Evolutionary conservation across 75 land plant species (phyloP).

Genomic region (Pinus tabuliformis): DNA sequence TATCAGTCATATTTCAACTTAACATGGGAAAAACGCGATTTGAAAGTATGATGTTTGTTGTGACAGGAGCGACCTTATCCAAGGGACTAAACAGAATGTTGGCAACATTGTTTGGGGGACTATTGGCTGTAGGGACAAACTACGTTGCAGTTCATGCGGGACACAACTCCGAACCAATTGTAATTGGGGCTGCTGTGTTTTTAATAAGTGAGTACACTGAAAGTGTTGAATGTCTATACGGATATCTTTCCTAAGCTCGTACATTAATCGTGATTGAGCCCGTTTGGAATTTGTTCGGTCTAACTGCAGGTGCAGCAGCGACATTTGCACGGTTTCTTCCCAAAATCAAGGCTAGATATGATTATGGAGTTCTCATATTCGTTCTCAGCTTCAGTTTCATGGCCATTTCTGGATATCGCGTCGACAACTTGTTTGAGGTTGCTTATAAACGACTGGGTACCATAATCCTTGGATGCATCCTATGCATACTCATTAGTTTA

Average conservation of each 20-base stretch:
- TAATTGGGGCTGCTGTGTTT: conserved; percentile 37
- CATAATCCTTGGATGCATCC: conserved; percentile 29
- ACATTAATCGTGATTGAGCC: no score
- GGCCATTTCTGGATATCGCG: conserved; percentile 41
- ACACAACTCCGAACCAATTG: conserved; percentile 28
- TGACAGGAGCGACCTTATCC: conserved; percentile 49
- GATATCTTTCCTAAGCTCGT: no score
- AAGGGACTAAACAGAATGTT: conserved; percentile 60
- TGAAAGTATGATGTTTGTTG: no score
- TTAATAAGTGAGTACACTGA: conserved; percentile 25
- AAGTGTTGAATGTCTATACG: no score
- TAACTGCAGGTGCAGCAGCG: conserved; percentile 37
- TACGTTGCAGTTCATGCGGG: conserved; percentile 42
- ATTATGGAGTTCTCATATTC: conserved; percentile 62
- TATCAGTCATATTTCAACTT: no score
- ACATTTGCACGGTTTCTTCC: conserved; percentile 62
- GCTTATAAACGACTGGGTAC: conserved; percentile 37
- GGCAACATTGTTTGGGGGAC: conserved; percentile 61
- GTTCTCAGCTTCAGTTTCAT: conserved; percentile 67
- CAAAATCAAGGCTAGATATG: conserved; percentile 40
- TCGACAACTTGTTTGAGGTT: conserved; percentile 17
- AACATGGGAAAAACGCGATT: no score
- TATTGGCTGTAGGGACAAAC: conserved; percentile 46
- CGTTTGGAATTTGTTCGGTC: neutral
- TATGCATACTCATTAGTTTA: conserved; percentile 22